Base-by-base conservation (phyloP, 352 stramenopile genomes). In the Lagenidium sp. region DNA sequence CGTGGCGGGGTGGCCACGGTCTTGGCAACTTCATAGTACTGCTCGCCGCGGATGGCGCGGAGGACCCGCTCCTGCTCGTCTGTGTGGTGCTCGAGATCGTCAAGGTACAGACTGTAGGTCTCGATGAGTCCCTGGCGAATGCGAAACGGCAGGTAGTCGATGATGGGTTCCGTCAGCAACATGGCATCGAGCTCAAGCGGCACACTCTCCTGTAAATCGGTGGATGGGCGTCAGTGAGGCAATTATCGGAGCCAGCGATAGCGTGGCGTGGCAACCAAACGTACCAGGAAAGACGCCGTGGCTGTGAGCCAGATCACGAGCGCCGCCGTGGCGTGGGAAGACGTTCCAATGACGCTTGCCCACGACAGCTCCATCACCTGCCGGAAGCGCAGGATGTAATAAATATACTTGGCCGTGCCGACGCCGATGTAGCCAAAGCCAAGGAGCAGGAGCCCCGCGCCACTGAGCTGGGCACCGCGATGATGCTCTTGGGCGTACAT, bases 401-500 rank as follows among this genome's bases (percentile, higher is more conserved):
- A 88, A 64, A 93, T 87, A 70, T 93, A 93, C 69, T 93, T 93
- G 50, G 71, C 65, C 30, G 77, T 89, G 42, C 80, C 80, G 37
- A 90, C 80, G 43, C 80, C 80, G 63, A 93, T 90, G 61, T 90
- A 93, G 43, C 80, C 80, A 50, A 93, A 93, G 49, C 80, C 77
- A 30, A 93, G 59, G 11, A 93, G 56, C 57, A 93, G 58, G 41
- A 90, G 53, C 2, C 76, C 80, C 1, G 80, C 80, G 22, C 80
- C 80, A 50, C 77, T 90, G 25, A 93, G 49, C 47, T 93, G 80
- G 37, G 80, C 80, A 44, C 80, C 80, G 23, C 80, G 80, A 47
- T 93, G 80, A 53, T 93, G 80, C 55, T 93, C 80, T 57, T 93
- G 80, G 22, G 80, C 80, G 47, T 93, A 93, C 80, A 93, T 93